Percentiles rank a stretch among this genome's conserved stretches.
These are phyloP conservation scores for Penicillium freii DNA, from an alignment of 2,329 filamentous ascomycete species.

Conservation along the genomic window DNA sequence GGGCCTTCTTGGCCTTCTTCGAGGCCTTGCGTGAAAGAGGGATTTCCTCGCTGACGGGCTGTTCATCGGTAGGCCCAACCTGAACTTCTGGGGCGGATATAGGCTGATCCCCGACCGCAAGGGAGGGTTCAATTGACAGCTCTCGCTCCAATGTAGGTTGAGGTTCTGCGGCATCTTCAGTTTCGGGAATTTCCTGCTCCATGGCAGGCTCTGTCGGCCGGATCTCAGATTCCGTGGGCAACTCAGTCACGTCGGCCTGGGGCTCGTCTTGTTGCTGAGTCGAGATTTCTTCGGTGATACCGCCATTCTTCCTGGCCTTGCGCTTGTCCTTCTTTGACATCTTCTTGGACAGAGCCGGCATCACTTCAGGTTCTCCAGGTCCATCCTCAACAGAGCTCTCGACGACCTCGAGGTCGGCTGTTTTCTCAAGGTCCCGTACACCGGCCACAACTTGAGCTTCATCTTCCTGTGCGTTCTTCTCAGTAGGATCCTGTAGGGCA, in stretches of 20 bases:
- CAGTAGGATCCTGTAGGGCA: background rate
- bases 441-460: background rate
- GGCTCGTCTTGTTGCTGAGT: background rate
- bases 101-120: background rate
- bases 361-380: conserved; percentile 1
- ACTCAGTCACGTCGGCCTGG: background rate
- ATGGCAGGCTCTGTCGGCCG: background rate
- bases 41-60: background rate
- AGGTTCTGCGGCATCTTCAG: background rate
- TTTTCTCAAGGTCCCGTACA: background rate
- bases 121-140: background rate
- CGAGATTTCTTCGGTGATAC: conserved; percentile 2
- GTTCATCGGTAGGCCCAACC: background rate
- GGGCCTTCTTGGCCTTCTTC: conserved; percentile 37
- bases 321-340: conserved; percentile 27
- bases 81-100: conserved; percentile 4
- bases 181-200: background rate
- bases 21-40: conserved; percentile 22
- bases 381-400: background rate
- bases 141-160: background rate
- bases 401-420: conserved; percentile 1
- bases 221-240: background rate
- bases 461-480: background rate
- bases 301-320: conserved; percentile 21
- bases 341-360: conserved; percentile 14